These are phyloP conservation scores for Backusella mclennaniae DNA, from an alignment of 192 early-diverging fungal species.

Conservation along the genomic window DNA sequence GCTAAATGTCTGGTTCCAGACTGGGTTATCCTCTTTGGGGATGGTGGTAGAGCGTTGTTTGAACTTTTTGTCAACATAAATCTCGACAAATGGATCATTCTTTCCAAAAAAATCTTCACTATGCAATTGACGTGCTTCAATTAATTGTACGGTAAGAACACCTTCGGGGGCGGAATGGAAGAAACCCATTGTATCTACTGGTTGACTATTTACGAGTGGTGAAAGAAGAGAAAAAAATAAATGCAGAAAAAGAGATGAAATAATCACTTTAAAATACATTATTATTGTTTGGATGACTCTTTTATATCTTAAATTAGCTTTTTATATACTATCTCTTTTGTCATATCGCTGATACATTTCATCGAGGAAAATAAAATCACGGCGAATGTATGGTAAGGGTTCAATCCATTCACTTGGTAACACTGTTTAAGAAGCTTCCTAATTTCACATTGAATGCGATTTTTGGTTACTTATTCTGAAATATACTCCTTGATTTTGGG, in stretches of 20 bases:
- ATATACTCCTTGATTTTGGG: background rate
- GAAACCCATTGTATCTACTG: constrained; percentile 9
- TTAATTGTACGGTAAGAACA: constrained; percentile 11
- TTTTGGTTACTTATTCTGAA: background rate
- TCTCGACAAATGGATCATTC: constrained; percentile 28
- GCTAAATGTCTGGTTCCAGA: constrained; percentile 28
- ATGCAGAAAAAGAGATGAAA: background rate
- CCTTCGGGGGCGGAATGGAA: constrained; percentile 15
- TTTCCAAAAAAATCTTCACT: constrained; percentile 20
- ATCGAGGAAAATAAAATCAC: background rate
- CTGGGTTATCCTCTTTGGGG: constrained; percentile 20
- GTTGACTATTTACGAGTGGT: background rate
- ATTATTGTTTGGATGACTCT: background rate
- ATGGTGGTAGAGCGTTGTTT: constrained; percentile 20
- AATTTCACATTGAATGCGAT: background rate
- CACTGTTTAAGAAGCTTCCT: background rate
- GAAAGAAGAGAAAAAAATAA: background rate
- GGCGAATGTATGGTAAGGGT: background rate
- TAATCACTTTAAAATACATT: background rate
- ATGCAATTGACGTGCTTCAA: constrained; percentile 26
- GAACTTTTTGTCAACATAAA: constrained; percentile 25
- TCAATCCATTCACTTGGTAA: background rate
- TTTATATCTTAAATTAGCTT: background rate
- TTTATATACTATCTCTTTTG: background rate
- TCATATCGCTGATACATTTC: background rate